These are phyloP conservation scores for Acer yangbiense DNA, from an alignment of 345 rosid species.

Conservation along the genomic window DNA sequence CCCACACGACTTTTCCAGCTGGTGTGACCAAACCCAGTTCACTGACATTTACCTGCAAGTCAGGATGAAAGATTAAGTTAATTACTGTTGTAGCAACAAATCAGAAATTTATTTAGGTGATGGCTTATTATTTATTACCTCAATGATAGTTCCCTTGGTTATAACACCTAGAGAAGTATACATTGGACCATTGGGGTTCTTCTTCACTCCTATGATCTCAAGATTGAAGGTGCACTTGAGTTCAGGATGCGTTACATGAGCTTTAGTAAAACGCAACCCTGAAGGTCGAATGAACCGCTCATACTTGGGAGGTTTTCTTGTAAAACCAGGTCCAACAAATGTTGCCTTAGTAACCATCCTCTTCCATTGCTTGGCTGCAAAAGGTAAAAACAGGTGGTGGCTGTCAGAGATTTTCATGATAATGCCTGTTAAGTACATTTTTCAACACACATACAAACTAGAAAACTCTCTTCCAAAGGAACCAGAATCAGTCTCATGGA, in stretches of 20 bases:
- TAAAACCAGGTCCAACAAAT: constrained; percentile 86
- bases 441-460: not conserved
- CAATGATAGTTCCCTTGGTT: constrained; percentile 89
- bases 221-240: constrained; percentile 86
- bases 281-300: constrained; percentile 95
- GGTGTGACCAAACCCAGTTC: constrained; percentile 96
- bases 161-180: constrained; percentile 89
- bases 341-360: constrained; percentile 94
- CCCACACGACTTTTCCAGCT: constrained; percentile 92
- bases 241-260: constrained; percentile 93
- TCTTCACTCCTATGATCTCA: constrained; percentile 84
- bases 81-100: not conserved
- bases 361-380: constrained; percentile 94
- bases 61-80: not conserved
- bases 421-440: not conserved
- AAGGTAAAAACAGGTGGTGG: not conserved
- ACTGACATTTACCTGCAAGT: constrained; percentile 84
- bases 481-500: not conserved
- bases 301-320: constrained; percentile 95
- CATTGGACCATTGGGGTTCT: constrained; percentile 94
- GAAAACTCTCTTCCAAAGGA: not conserved
- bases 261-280: constrained; percentile 85
- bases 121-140: constrained; percentile 43
- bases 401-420: not conserved
- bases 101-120: not conserved